Percentiles rank a stretch among this genome's conserved stretches.
Evolutionary conservation across 148 eudicot species (phyloP).

Genomic region (Dianthus caryophyllus): DNA sequence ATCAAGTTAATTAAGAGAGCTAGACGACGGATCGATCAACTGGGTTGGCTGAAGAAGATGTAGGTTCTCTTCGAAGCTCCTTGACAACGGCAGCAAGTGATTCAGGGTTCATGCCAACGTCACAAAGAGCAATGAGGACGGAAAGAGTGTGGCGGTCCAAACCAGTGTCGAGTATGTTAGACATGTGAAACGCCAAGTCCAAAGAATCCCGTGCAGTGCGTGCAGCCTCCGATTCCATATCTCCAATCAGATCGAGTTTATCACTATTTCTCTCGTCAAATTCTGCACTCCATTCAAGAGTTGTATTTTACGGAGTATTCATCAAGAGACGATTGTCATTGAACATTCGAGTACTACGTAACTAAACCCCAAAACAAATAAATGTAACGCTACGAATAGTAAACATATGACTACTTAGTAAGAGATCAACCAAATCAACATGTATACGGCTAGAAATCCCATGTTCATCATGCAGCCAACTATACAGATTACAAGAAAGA

Average conservation of each 20-base stretch:
- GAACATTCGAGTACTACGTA: too few relatives aligned
- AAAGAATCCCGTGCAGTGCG: slow-evolving; percentile 64
- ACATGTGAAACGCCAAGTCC: slow-evolving; percentile 68
- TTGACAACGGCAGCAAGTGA: slow-evolving; percentile 72
- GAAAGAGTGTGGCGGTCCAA: slow-evolving; percentile 85
- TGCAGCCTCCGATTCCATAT: slow-evolving; percentile 68
- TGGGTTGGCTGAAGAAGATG: slow-evolving; percentile 23
- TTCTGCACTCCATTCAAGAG: not conserved
- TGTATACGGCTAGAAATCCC: too few relatives aligned
- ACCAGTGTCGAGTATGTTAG: slow-evolving; percentile 75
- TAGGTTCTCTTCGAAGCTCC: slow-evolving; percentile 56
- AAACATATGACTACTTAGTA: too few relatives aligned
- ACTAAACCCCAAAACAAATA: too few relatives aligned
- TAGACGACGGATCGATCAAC: slow-evolving; percentile 24
- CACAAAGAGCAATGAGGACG: slow-evolving; percentile 65
- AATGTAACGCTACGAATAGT: too few relatives aligned
- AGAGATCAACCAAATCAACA: too few relatives aligned
- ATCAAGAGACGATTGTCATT: not conserved
- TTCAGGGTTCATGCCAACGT: slow-evolving; percentile 67
- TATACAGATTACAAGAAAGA: too few relatives aligned
- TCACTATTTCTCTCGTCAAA: not conserved
- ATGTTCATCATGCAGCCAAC: too few relatives aligned
- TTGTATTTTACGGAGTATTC: not conserved
- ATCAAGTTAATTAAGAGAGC: slow-evolving; percentile 15
- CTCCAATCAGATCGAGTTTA: not conserved